Evolutionary conservation across 257 asterid species (phyloP).

Genomic region (Fraxinus americana): DNA sequence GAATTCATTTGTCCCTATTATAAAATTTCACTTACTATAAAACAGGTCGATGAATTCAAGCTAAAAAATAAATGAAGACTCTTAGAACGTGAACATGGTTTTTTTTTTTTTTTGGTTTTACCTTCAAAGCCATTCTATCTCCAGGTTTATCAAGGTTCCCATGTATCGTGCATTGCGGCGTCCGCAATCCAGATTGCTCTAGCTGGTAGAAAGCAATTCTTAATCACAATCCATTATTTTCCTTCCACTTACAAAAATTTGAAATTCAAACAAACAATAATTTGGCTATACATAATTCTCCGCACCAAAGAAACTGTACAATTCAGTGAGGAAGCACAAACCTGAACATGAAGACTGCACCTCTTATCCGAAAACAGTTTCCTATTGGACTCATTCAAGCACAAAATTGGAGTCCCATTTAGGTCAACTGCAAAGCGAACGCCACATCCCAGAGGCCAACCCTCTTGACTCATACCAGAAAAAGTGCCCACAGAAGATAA

Average conservation of each 20-base stretch:
- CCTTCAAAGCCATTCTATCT: constrained; percentile 59
- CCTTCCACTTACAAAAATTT: background rate
- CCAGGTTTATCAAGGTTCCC: constrained; percentile 69
- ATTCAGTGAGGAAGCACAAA: constrained; percentile 19
- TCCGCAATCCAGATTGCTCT: constrained; percentile 68
- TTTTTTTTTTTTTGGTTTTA: constrained; percentile 14
- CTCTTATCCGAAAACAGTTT: constrained; percentile 41
- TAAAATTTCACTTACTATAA: background rate
- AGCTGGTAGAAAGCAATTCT: constrained; percentile 47
- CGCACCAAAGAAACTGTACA: background rate
- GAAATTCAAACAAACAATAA: constrained; percentile 13
- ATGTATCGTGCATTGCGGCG: constrained; percentile 79
- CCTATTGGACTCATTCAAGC: constrained; percentile 47
- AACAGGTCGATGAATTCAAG: background rate
- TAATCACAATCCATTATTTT: constrained; percentile 18
- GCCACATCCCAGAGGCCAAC: constrained; percentile 80
- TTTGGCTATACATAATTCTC: background rate
- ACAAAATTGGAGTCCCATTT: constrained; percentile 69
- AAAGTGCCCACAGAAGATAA: constrained; percentile 81
- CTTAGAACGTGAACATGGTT: background rate
- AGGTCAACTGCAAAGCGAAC: constrained; percentile 76
- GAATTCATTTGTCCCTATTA: background rate
- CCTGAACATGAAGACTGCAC: constrained; percentile 87
- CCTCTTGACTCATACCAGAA: constrained; percentile 58
- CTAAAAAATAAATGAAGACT: background rate